Evolutionary conservation across 441 rosid species (phyloP), one percentile per base, ranked within the genome.

Genomic region (Eutrema salsugineum): DNA sequence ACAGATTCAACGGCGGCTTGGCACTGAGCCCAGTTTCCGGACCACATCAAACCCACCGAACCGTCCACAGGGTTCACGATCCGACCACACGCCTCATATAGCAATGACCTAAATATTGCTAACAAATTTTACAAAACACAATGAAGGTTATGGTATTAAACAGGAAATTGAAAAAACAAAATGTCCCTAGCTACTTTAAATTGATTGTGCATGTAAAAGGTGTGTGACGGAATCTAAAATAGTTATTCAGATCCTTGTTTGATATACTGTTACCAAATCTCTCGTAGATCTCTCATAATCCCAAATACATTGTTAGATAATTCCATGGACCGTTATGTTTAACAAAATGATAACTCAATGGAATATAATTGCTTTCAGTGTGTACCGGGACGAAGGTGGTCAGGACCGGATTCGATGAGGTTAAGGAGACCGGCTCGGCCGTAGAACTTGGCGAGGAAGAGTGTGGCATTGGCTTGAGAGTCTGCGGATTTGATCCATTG

Each of bases 401-500:
- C 84, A 27, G 91, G 89, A 47, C 91, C 91, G 9, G 88, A 81
- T 78, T 85, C 84, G 73, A 88, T 80, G 80, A 88, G 94, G 72
- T 88, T 88, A 76, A 86, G 78, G 56, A 88, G 91, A 14, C 94
- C 94, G 10, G 89, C 94, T 11, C 91, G 88, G 57, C 91, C 94
- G 11, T 86, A 88, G 58, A 88, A 88, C 82, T 88, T 88, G 53
- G 94, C 94, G 9, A 88, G 85, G 66, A 88, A 88, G 24, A 88
- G 88, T 19, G 94, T 88, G 30, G 91, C 91, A 78, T 88, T 77
- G 46, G 89, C 94, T 60, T 88, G 94, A 2, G 88, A 86, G 35
- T 85, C 94, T 3, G 91, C 85, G 16, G 81, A 82, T 68, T 77
- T 81, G 86, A 88, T 88, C 91, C 91, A 86, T 46, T 83, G 88